Percentiles rank a stretch among this genome's conserved stretches.
Conservation (phyloP, 805 yeast genomes). For the Yamadazyma takamatsuzukensis region DNA sequence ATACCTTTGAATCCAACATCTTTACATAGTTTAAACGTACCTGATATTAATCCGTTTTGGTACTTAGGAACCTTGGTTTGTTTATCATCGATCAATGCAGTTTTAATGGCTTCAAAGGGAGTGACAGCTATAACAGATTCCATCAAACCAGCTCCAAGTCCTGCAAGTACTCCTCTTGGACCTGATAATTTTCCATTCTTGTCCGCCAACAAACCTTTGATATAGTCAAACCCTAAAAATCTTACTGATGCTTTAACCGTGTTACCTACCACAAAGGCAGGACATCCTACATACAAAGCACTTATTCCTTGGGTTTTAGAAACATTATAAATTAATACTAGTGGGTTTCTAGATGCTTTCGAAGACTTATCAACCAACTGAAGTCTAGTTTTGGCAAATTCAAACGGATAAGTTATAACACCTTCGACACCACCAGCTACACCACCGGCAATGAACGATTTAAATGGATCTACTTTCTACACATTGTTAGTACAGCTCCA, state of each 20-base stretch:
- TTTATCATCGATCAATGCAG: slow-evolving; percentile 92
- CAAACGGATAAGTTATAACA: slow-evolving; percentile 89
- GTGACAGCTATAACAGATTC: slow-evolving; percentile 94
- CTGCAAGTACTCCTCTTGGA: slow-evolving; percentile 89
- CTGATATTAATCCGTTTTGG: slow-evolving; percentile 57
- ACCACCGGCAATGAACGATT: slow-evolving; percentile 93
- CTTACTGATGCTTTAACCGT: slow-evolving; percentile 96
- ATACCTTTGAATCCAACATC: slow-evolving; percentile 84
- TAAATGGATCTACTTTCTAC: slow-evolving; percentile 59
- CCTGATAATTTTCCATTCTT: slow-evolving; percentile 85
- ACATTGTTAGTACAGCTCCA: slow-evolving; percentile 1
- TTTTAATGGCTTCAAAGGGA: slow-evolving; percentile 94
- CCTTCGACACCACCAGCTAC: slow-evolving; percentile 97
- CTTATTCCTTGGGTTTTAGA: slow-evolving; percentile 75
- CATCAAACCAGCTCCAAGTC: slow-evolving; percentile 93
- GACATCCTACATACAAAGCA: slow-evolving; percentile 90
- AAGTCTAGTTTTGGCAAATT: slow-evolving; percentile 90
- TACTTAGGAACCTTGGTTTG: slow-evolving; percentile 75
- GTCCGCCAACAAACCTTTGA: slow-evolving; percentile 74
- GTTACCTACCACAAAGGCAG: slow-evolving; percentile 93
- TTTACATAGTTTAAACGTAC: slow-evolving; percentile 59
- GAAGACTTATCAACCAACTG: slow-evolving; percentile 72
- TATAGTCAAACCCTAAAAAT: slow-evolving; percentile 86
- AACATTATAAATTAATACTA: slow-evolving; percentile 70
- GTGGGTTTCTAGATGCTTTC: slow-evolving; percentile 74